Base-by-base conservation (phyloP, 148 eudicot genomes). In the Persicaria maculosa region DNA sequence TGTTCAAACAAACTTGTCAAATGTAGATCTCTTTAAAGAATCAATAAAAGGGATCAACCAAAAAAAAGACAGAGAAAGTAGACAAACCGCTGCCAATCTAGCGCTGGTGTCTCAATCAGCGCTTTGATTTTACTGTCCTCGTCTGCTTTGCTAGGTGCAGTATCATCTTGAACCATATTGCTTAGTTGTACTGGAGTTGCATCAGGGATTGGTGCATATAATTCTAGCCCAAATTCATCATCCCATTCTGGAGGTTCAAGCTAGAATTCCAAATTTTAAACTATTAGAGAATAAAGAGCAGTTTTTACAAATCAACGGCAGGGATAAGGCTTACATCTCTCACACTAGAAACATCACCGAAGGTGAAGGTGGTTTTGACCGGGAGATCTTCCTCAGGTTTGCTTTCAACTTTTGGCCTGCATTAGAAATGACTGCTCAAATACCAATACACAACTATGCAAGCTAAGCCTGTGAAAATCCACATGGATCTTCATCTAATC, bases 161-260 rank as follows among this genome's bases (percentile, higher is more conserved):
- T 81, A 74, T 87, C 88, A 76, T 88, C 89, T 67, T 84, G 96
- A 70, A 83, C 79, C 43, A 74, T 83, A 80, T 85, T 85, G 85
- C 79, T 84, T 11, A 86, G 54, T 77, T 81, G 86, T 71, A 79
- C 81, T 45, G 88, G 80, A 20, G 74, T 62, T 6, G 78, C 79
- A 77, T 90, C 92, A 76, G 96, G 91, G 64, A 84, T 87, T 16
- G 88, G 86, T 20, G 91, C 90, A 77, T 91, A 91, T 14, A 87
- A 81, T 78, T 94, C 98, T 84, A 83, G 84, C 47, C 96, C 98
- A 85, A 91, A 94, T 74, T 85, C 96, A 84, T 92, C 98, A 82
- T 90, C 97, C 91, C 92, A 91, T 70, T 90, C 96, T 5, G 83
- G 78, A 78, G 88, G 90, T 22, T 88, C 98, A 82, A 78, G 80